Evolutionary conservation across 2,329 filamentous ascomycete species (phyloP).

Genomic region (Aureobasidium subglaciale): DNA sequence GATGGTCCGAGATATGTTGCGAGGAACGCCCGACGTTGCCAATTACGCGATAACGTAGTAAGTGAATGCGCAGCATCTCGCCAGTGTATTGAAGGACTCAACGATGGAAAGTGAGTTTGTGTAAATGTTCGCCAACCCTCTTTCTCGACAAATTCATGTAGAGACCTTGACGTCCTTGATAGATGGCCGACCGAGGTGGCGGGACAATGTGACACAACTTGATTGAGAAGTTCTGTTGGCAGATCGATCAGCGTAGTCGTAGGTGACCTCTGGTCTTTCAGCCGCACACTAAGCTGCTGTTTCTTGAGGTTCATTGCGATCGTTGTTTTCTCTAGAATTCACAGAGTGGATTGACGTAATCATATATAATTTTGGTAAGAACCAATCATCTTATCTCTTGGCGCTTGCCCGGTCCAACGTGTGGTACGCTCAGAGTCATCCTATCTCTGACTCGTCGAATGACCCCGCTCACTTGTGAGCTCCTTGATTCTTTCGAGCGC

Average conservation of each 20-base stretch:
- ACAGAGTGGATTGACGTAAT: slow-evolving; percentile 4
- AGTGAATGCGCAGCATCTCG: slow-evolving; percentile 47
- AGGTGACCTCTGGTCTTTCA: background rate
- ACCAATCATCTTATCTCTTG: slow-evolving; percentile 11
- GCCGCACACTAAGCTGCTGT: background rate
- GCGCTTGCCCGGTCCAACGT: background rate
- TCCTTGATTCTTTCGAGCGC: background rate
- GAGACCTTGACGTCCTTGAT: slow-evolving; percentile 38
- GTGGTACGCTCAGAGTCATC: background rate
- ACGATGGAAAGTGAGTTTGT: slow-evolving; percentile 42
- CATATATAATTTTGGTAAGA: background rate
- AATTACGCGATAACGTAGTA: slow-evolving; percentile 50
- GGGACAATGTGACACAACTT: slow-evolving; percentile 36
- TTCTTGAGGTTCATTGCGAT: background rate
- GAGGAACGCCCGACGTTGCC: slow-evolving; percentile 50
- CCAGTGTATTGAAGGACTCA: slow-evolving; percentile 36
- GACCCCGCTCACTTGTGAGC: background rate
- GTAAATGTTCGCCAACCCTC: slow-evolving; percentile 46
- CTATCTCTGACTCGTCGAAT: background rate
- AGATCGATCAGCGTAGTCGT: slow-evolving; percentile 27
- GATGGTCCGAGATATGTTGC: slow-evolving; percentile 46
- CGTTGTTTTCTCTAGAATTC: background rate
- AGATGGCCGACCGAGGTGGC: slow-evolving; percentile 39
- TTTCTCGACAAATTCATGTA: slow-evolving; percentile 40
- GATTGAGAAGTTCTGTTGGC: slow-evolving; percentile 33